These are phyloP conservation scores for Rhodamnia argentea DNA, from an alignment of 345 rosid genomes.

Conservation along the genomic window DNA sequence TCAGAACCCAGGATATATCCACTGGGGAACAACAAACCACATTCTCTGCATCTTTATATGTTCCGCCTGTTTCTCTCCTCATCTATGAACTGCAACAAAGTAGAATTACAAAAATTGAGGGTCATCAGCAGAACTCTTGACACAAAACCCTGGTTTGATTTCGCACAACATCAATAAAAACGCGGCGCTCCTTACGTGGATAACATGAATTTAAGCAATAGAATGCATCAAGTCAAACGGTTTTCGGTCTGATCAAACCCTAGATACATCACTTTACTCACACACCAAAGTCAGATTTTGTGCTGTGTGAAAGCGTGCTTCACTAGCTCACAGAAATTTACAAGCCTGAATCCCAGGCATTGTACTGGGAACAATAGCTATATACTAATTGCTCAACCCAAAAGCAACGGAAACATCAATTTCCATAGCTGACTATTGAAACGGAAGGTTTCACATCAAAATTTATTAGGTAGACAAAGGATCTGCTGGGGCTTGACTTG, in stretches of 20 bases:
- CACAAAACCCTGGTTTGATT: not conserved
- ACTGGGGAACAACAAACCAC: not conserved
- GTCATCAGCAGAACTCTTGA: not conserved
- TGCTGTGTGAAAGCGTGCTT: not conserved
- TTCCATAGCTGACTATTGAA: not conserved
- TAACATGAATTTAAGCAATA: not conserved
- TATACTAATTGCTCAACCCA: not conserved
- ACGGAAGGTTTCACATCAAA: not conserved
- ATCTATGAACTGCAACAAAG: not conserved
- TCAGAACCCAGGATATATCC: not conserved
- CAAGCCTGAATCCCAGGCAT: not conserved
- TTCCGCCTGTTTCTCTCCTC: not conserved
- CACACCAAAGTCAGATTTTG: not conserved
- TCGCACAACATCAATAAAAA: not conserved
- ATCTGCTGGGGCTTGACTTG: not conserved
- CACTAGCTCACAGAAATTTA: not conserved
- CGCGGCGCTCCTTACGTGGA: not conserved
- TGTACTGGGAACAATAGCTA: not conserved
- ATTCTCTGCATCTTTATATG: not conserved
- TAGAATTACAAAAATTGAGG: not conserved
- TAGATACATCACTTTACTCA: not conserved
- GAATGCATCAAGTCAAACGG: not conserved
- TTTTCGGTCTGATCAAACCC: not conserved
- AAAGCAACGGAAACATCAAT: not conserved
- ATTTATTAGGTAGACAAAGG: too few relatives aligned